These are phyloP conservation scores for Chaetomium sp. DNA, from an alignment of 2,329 filamentous ascomycete genomes.

Conservation along the genomic window DNA sequence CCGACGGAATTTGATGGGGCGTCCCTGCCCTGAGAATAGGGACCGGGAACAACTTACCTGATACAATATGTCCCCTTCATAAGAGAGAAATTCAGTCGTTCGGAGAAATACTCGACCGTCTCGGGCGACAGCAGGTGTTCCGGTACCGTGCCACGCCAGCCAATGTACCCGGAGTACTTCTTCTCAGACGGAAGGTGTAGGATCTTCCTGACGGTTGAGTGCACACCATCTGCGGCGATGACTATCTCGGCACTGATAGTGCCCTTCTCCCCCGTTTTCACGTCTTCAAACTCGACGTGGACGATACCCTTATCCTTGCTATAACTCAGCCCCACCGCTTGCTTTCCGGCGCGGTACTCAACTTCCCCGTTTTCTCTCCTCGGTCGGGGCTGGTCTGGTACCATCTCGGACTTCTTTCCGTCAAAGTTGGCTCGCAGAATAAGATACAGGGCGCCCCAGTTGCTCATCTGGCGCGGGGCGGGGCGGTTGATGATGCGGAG, in stretches of 20 bases:
- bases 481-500: background rate
- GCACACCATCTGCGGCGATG: background rate
- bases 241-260: background rate
- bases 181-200: background rate
- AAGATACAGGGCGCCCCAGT: background rate
- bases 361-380: background rate
- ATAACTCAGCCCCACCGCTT: background rate
- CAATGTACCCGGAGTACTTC: background rate
- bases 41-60: background rate
- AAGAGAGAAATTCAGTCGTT: background rate
- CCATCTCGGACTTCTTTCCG: background rate
- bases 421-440: background rate
- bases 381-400: background rate
- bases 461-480: background rate
- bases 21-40: no score
- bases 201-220: background rate
- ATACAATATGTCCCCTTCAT: background rate
- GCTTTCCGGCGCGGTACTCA: background rate
- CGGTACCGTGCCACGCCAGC: background rate
- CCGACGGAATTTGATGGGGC: background rate
- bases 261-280: background rate
- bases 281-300: background rate
- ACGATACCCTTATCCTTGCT: background rate
- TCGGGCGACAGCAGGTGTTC: background rate
- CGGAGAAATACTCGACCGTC: background rate